Evolutionary conservation across 352 stramenopile genomes (phyloP), one percentile per base, ranked within the genome.

Genomic region (Pythium folliculosum): DNA sequence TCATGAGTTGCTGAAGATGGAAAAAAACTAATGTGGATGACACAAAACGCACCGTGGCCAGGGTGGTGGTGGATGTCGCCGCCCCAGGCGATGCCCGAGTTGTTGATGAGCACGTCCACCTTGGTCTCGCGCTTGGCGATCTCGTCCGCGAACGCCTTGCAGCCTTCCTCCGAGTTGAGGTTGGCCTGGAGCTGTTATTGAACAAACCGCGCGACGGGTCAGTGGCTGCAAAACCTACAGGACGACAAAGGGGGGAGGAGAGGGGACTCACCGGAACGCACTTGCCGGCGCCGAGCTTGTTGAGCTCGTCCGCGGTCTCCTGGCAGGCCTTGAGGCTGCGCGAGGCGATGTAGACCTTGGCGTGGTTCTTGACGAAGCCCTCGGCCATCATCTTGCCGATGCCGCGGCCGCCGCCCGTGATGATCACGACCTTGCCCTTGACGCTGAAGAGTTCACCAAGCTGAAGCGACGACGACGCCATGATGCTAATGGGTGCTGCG

Each of bases 311-410:
- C 8, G 91, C 88, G 10, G 90, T 90, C 38, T 85, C 67, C 40
- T 84, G 51, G 64, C 86, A 97, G n/a, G 81, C 86, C 47, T 93
- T 87, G 65, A 90, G 72, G 63, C 89, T 90, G 44, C 92, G 89
- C 57, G 83, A 96, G 0, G 90, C 94, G 44, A 99, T 87, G 61
- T 98, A 91, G 10, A 99, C 96, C 67, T 92, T 98, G 54, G 93
- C 93, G 61, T 91, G 89, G 62, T 97, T 97, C 49, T 83, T 71
- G 22, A 94, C 84, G 75, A 98, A 98, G 16, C 91, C 92, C 65
- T 96, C 89, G 53, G 95, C 92, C 66, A 99, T 98, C 95, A 99
- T 98, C 60, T 90, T 86, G 55, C 96, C 96, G 72, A 99, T 98
- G 40, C 96, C 96, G 44, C 91, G 81, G 37, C 88, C 94, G 47